Evolutionary conservation across 768 basidiomycete genomes (phyloP).

Genomic region (Rhizopogon vinicolor): DNA sequence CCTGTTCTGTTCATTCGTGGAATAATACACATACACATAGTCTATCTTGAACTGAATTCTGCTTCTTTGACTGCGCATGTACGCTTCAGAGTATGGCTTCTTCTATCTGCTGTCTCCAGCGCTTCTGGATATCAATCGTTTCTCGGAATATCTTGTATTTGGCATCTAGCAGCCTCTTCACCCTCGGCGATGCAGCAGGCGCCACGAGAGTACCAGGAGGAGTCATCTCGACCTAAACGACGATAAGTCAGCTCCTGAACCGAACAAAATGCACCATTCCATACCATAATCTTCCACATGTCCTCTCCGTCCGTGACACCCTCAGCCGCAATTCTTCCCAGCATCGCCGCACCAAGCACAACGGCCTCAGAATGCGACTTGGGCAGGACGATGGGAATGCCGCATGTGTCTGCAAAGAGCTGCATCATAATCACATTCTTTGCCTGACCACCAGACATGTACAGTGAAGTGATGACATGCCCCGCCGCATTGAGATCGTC

Average conservation of each 20-base stretch:
- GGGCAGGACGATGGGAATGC: constrained; percentile 80
- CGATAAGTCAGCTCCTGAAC: neutral
- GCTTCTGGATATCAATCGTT: constrained; percentile 82
- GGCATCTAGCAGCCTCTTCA: constrained; percentile 75
- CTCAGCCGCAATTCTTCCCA: constrained; percentile 82
- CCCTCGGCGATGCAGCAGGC: constrained; percentile 56
- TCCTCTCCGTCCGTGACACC: constrained; percentile 49
- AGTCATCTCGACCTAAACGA: constrained; percentile 82
- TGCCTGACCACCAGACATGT: constrained; percentile 92
- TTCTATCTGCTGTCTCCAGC: constrained; percentile 81
- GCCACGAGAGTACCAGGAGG: constrained; percentile 68
- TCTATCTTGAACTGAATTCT: neutral
- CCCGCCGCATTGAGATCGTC: constrained; percentile 84
- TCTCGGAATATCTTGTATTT: constrained; percentile 95
- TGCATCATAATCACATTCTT: constrained; percentile 85
- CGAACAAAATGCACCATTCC: constrained; percentile 10
- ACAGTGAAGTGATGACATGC: constrained; percentile 77
- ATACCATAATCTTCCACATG: constrained; percentile 91
- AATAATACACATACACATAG: neutral
- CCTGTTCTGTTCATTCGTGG: neutral
- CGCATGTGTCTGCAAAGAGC: constrained; percentile 82
- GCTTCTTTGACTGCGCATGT: neutral
- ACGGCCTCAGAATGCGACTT: constrained; percentile 74
- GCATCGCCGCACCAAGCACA: constrained; percentile 90
- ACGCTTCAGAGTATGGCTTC: constrained; percentile 34